Percentiles rank a stretch among this genome's conserved stretches.
These are phyloP conservation scores for Diaporthe citrichinensis DNA, from an alignment of 2,329 filamentous ascomycete species.

Conservation along the genomic window DNA sequence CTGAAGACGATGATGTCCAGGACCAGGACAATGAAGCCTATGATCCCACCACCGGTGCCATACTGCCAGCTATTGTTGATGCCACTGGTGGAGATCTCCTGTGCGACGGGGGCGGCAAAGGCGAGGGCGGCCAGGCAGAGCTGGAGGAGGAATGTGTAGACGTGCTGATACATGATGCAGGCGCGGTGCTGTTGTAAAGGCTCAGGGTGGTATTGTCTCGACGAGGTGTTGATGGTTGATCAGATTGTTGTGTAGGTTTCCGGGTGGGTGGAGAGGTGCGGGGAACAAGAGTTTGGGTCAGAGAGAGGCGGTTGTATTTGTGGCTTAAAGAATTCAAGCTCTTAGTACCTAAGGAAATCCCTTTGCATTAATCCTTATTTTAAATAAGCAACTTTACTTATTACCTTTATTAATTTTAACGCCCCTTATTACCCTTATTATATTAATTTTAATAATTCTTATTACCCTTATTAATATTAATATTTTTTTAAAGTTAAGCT, in stretches of 20 bases:
- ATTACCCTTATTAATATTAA: too few species aligned
- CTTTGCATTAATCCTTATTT: too few species aligned
- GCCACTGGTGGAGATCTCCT: conserved; percentile 54
- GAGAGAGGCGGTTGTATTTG: conserved; percentile 5
- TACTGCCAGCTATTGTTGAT: conserved; percentile 67
- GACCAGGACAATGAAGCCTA: conserved; percentile 73
- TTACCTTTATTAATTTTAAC: too few species aligned
- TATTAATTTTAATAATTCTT: too few species aligned
- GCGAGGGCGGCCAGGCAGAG: conserved; percentile 65
- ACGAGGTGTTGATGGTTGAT: background rate
- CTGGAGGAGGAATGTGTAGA: conserved; percentile 63
- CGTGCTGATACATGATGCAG: conserved; percentile 50
- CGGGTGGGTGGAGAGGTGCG: background rate
- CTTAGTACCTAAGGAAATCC: too few species aligned
- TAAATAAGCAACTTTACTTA: too few species aligned
- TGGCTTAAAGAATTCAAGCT: too few species aligned
- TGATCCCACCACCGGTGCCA: conserved; percentile 72
- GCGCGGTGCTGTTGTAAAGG: background rate
- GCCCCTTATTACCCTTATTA: too few species aligned
- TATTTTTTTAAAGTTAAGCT: too few species aligned
- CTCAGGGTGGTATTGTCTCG: background rate
- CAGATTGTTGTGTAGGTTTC: background rate
- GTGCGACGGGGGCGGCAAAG: conserved; percentile 61
- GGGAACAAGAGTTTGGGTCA: conserved; percentile 4
- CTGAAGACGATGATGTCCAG: conserved; percentile 75